Evolutionary conservation across 2,329 filamentous ascomycete species (phyloP).

Genomic region (Colletotrichum costaricense): DNA sequence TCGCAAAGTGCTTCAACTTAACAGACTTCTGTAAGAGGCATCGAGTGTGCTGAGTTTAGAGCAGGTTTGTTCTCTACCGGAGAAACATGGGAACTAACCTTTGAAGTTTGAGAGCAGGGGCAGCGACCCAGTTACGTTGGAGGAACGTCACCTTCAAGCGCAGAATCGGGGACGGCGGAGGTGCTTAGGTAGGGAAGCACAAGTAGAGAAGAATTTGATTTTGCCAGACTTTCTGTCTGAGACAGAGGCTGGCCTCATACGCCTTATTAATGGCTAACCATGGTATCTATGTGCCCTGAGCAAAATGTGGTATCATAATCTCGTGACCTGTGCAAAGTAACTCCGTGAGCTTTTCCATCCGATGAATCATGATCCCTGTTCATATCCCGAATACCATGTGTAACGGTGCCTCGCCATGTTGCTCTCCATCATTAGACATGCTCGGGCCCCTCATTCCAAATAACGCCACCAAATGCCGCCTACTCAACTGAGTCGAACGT

Average conservation of each 20-base stretch:
- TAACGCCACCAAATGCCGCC: not conserved
- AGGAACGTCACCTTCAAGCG: not conserved
- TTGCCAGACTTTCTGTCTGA: not conserved
- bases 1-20: not conserved
- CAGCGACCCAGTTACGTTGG: not conserved
- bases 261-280: constrained; percentile 9
- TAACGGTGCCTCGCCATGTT: not conserved
- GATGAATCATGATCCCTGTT: not conserved
- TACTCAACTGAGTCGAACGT: not conserved
- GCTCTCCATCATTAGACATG: not conserved
- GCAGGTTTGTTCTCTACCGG: not conserved
- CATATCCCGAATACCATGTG: not conserved
- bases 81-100: not conserved
- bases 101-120: not conserved
- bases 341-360: constrained; percentile 23
- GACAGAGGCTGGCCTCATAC: not conserved
- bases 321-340: constrained; percentile 16
- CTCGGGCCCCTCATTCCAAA: not conserved
- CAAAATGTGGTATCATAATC: constrained; percentile 33
- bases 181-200: no score
- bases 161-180: not conserved
- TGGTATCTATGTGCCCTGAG: constrained; percentile 28
- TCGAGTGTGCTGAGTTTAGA: not conserved
- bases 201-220: no score
- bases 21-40: not conserved